Evolutionary conservation across 192 early-diverging fungal genomes (phyloP).

Genomic region (Backusella circina): DNA sequence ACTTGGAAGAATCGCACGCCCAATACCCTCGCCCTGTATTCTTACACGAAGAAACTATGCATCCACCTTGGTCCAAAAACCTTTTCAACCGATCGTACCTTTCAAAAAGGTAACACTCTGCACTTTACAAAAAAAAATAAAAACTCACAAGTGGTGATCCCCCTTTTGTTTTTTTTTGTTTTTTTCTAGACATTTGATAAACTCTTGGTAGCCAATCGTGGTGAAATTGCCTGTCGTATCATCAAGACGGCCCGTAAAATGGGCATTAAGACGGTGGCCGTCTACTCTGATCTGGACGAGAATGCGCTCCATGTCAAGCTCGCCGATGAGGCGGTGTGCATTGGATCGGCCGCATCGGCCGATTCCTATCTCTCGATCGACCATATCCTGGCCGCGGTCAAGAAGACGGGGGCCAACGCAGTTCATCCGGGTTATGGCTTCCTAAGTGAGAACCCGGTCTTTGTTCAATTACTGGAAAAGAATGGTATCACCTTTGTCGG

Average conservation of each 20-base stretch:
- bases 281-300: constrained; percentile 92
- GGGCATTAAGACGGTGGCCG: constrained; percentile 92
- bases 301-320: constrained; percentile 82
- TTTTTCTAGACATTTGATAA: constrained; percentile 74
- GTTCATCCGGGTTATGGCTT: constrained; percentile 97
- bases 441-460: constrained; percentile 83
- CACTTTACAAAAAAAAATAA: background rate
- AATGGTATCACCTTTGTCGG: constrained; percentile 75
- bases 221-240: constrained; percentile 93
- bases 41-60: background rate
- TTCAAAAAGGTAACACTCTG: background rate
- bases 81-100: background rate
- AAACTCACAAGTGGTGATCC: background rate
- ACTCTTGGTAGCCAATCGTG: constrained; percentile 93
- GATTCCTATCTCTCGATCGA: constrained; percentile 82
- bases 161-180: too few relatives aligned
- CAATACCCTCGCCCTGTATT: background rate
- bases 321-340: constrained; percentile 83
- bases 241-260: constrained; percentile 89
- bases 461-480: constrained; percentile 75
- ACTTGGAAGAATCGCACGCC: background rate
- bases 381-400: constrained; percentile 75
- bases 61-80: background rate
- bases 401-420: constrained; percentile 78
- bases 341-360: constrained; percentile 75